Conservation (phyloP, 768 basidiomycete species). For the Phaeotremella skinneri region DNA sequence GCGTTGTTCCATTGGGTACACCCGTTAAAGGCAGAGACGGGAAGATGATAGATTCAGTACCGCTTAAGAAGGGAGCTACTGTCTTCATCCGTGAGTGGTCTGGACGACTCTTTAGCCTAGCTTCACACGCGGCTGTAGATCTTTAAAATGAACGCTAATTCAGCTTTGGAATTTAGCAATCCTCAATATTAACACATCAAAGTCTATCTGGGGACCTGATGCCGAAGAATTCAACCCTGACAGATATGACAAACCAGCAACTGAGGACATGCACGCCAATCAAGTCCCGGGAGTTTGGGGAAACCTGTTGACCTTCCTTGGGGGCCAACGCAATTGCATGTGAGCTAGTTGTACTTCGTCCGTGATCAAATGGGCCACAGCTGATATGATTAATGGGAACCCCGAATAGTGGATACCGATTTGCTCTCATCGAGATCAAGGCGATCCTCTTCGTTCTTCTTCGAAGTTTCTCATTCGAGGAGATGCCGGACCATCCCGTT, state of each 20-base stretch:
- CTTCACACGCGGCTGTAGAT: neutral
- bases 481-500: conserved; percentile 37
- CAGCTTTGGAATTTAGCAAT: conserved; percentile 38
- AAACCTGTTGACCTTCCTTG: conserved; percentile 49
- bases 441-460: conserved; percentile 50
- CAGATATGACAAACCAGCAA: conserved; percentile 24
- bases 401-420: conserved; percentile 45
- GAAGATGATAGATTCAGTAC: conserved; percentile 41
- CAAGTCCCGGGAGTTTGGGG: conserved; percentile 49
- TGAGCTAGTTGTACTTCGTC: neutral
- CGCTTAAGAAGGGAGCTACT: conserved; percentile 41
- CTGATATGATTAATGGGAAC: neutral
- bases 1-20: conserved; percentile 39
- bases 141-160: neutral
- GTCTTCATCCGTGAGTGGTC: conserved; percentile 46
- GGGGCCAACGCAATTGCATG: conserved; percentile 47
- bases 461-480: conserved; percentile 46
- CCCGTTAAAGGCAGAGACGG: conserved; percentile 46
- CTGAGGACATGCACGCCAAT: conserved; percentile 9
- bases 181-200: conserved; percentile 42
- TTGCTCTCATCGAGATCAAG: conserved; percentile 51
- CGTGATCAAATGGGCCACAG: neutral
- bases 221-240: conserved; percentile 45
- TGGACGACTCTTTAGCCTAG: neutral
- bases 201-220: conserved; percentile 47